Evolutionary conservation across 139 green algal species (phyloP), one percentile per base, ranked within the genome.

Genomic region (Chlamydomonas applanata): DNA sequence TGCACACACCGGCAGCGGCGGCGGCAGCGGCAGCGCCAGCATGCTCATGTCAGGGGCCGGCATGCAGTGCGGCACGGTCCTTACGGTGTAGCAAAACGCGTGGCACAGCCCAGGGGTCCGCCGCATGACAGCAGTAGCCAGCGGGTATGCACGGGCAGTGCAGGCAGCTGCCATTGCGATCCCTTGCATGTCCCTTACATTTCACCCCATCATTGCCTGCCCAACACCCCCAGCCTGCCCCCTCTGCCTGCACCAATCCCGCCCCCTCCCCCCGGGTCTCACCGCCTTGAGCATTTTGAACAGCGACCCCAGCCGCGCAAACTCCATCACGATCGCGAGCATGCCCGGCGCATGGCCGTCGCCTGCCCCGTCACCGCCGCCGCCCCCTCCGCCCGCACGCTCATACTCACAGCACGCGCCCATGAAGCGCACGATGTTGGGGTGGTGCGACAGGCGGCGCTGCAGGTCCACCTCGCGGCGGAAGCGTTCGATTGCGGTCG

Each of bases 261-360:
- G 11, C 40, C 40, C 40, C 40, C 40, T 19, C 40, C 7, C 40
- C 60, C 63, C 7, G 0, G n/a, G n/a, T n/a, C 79, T 32, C 17
- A 78, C 85, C 60, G 66, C 20, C n/a, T 73, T 66, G 35, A 90
- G 78, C 33, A 88, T 72, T 53, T 67, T 80, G 46, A 71, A 85
- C 27, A 90, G 72, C 19, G 69, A 84, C 16, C 82, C 85, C 54
- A 85, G 63, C 30, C 46, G 46, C 62, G 82, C 88, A 67, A 75
- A 79, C 80, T 90, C 85, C 85, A 90, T 90, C 49, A 88, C 72
- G 40, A 90, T 88, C 13, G 82, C 85, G 36, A 86, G 72, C 64
- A 82, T 75, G 14, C 65, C 24, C 27, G 63, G 29, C 33, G 24
- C 68, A 4, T 14, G 4, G 54, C 54, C 9, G 54, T 14, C 13